Evolutionary conservation across 1,284 basidiomycete genomes (phyloP).

Genomic region (Apiotrichum sp.): DNA sequence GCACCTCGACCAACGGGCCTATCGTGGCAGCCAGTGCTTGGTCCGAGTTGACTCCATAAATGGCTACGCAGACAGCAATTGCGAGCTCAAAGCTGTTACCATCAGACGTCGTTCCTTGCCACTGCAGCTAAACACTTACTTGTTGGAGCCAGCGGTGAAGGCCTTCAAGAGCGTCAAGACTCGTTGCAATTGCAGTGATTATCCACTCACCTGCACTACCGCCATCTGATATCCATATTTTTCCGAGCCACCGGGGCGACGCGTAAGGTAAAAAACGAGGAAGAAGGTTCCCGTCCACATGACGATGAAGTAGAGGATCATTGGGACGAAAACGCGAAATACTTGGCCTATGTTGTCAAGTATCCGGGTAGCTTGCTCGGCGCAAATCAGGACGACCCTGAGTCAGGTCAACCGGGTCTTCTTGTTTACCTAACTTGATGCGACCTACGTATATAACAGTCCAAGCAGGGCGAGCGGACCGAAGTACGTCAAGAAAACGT

Average conservation of each 20-base stretch:
- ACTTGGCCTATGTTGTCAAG: constrained; percentile 63
- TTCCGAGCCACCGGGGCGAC: constrained; percentile 18
- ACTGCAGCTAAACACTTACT: constrained; percentile 43
- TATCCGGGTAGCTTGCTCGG: constrained; percentile 61
- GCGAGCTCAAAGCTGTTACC: constrained; percentile 59
- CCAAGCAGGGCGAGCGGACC: constrained; percentile 66
- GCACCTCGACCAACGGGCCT: constrained; percentile 70
- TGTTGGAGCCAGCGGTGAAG: constrained; percentile 52
- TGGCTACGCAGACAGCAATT: constrained; percentile 73
- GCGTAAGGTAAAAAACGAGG: constrained; percentile 54
- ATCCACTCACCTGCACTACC: constrained; percentile 59
- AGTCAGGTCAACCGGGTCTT: too few species aligned
- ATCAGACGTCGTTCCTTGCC: neutral
- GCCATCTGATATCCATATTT: constrained; percentile 58
- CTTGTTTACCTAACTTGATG: too few species aligned
- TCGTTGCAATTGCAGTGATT: too few species aligned
- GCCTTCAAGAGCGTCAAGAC: too few species aligned
- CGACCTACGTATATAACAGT: constrained; percentile 52
- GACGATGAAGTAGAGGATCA: constrained; percentile 68
- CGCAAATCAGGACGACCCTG: constrained; percentile 61
- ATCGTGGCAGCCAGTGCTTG: constrained; percentile 69
- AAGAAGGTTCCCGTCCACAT: constrained; percentile 67
- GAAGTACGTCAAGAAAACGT: constrained; percentile 62
- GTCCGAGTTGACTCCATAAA: constrained; percentile 66
- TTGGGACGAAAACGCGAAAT: constrained; percentile 71